Evolutionary conservation across 73 alveolate genomes (phyloP), one percentile per base, ranked within the genome.

Genomic region (Blepharisma japonicum): DNA sequence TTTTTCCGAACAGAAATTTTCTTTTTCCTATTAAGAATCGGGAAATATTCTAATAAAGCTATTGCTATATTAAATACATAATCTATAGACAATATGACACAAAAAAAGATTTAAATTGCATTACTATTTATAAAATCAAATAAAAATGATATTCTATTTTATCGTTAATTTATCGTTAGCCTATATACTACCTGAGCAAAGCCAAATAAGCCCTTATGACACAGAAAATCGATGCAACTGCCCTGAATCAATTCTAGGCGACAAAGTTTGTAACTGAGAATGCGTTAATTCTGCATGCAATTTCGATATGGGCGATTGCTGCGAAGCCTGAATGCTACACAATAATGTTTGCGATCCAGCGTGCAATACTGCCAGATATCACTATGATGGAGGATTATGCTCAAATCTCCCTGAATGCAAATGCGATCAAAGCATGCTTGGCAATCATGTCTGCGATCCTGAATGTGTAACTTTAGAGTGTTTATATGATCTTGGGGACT

Each of bases 261-360:
- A 53, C 23, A 20, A 20, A 53, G 67, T 53, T 53, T 53, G 67
- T 4, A 53, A 53, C 67, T 53, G 67, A 20, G 67, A 53, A 53
- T 53, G 67, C 23, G 67, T 53, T 53, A 11, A 4, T 4, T 11
- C 23, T 14, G 67, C 6, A 14, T 53, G 67, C 23, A 20, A 20
- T 2, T 53, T 11, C 27, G 67, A 53, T 53, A 20, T 11, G n/a
- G 67, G 67, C n/a, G 67, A 53, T 20, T 53, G 67, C 67, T 53
- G 67, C 23, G 67, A 53, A 4, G 5, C n/a, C 67, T 53, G 67
- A 20, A 53, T 53, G 67, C 67, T 53, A 11, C 23, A 53, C 23
- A 20, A 53, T 53, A 20, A 20, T 14, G n/a, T 14, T 53, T 53
- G 67, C 4, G 67, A 53, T 20, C 23, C 67, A 53, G 67, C 67